Base-by-base conservation (phyloP, 148 eudicot species). In the Chenopodium berlandieri region DNA sequence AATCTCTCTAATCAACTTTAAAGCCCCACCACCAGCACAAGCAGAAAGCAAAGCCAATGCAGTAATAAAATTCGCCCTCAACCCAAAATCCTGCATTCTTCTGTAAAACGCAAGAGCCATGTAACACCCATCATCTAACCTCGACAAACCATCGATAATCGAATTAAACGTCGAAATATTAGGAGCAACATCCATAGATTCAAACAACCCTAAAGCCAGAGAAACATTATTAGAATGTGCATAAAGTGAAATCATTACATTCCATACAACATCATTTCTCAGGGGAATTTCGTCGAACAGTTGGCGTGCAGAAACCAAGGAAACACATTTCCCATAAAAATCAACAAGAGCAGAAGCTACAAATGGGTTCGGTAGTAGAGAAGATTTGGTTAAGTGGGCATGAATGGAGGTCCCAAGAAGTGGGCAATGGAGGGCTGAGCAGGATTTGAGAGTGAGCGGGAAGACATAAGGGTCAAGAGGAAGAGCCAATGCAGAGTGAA, bases 361-460 rank as follows among this genome's bases (percentile, higher is more conserved):
- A 77, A 89, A 89, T 1, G 91, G 91, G 90, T 89, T 89, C 17
- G 78, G 66, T 9, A 86, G 65, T 0, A 84, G 82, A 64, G 81
- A 70, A 22, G 88, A 64, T 80, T 89, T 89, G 54, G 70, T 68
- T 19, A 85, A 58, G 79, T 85, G 87, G 82, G 86, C 86, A 79
- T 89, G 92, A 47, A 89, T 79, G 19, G 89, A 71, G 11, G 79
- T 50, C 40, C 86, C 90, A 19, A 89, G 79, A 70, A 69, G 37
- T 0, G 84, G 70, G 67, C 82, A 79, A 67, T 54, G 77, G 23
- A 86, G 71, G 22, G 90, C 86, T 9, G 90, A 80, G 32, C 90
- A 88, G 44, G 90, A 88, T 25, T 89, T 89, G 75, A 89, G 89
- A 69, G 92, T 83, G 11, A 89, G 90, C 9, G 92, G 89, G 84